phyloP scores from a whole-genome alignment of 352 stramenopile genomes.

The Pythium sukuiense region DNA sequence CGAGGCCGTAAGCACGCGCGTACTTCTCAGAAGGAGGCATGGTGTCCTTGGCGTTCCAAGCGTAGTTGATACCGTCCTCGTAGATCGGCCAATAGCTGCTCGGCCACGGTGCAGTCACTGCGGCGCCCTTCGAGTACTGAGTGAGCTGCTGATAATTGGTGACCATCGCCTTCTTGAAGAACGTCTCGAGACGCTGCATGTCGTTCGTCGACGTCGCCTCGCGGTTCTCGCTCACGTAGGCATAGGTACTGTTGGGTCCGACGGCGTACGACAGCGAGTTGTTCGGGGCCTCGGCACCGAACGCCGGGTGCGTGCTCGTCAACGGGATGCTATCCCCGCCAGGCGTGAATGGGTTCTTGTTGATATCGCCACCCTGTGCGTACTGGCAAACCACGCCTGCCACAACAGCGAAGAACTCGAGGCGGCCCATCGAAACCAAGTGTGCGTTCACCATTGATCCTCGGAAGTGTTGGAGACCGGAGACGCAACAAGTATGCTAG shows the following conservation, averaged over 20 bases:
- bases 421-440: slow-evolving; percentile 1
- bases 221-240: slow-evolving; percentile 1
- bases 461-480: slow-evolving; percentile 1
- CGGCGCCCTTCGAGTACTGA: slow-evolving; percentile 9
- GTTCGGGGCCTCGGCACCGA: slow-evolving; percentile 5
- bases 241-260: not conserved
- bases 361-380: not conserved
- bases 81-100: slow-evolving; percentile 28
- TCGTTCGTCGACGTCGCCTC: slow-evolving; percentile 14
- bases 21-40: slow-evolving; percentile 25
- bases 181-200: slow-evolving; percentile 17
- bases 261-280: slow-evolving; percentile 15
- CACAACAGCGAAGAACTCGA: slow-evolving; percentile 10
- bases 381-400: not conserved
- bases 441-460: not conserved
- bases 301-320: slow-evolving; percentile 11
- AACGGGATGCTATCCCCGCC: slow-evolving; percentile 32
- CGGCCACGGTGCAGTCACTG: slow-evolving; percentile 12
- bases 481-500: slow-evolving; percentile 5
- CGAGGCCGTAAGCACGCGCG: slow-evolving; percentile 22
- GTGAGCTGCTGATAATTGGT: slow-evolving; percentile 23
- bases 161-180: slow-evolving; percentile 19
- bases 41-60: slow-evolving; percentile 14
- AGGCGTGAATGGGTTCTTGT: slow-evolving; percentile 9
- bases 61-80: slow-evolving; percentile 29